phyloP scores from a whole-genome alignment of 176 grass and related monocot genomes.

The Eleusine coracana region DNA sequence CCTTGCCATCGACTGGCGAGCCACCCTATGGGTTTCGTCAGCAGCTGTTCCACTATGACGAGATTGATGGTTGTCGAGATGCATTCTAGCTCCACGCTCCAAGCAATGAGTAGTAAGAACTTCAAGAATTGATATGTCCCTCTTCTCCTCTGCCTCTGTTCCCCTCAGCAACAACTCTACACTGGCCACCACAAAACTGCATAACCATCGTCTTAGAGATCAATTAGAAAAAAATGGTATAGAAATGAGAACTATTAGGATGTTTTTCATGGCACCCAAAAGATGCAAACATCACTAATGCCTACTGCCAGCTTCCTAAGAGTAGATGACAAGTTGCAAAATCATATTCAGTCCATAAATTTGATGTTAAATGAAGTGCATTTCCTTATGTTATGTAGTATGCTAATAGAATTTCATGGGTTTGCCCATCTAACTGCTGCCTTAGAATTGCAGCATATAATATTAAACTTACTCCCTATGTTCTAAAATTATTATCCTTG shows the following conservation, averaged over 20 bases:
- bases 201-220: constrained; percentile 34
- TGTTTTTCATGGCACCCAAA: neutral
- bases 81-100: no score
- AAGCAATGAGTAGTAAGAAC: no score
- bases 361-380: neutral
- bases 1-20: no score
- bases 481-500: no score
- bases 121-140: no score
- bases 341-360: neutral
- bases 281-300: neutral
- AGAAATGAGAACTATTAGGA: neutral
- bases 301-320: neutral
- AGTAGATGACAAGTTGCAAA: constrained; percentile 1
- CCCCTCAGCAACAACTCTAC: constrained; percentile 83
- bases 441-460: no score
- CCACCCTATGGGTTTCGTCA: no score
- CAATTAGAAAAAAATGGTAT: neutral
- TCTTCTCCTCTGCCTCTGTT: constrained; percentile 90
- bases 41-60: no score
- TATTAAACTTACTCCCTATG: no score
- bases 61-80: no score
- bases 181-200: constrained; percentile 91
- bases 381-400: neutral
- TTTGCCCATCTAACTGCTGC: no score
- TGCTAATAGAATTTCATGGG: no score